phyloP scores from a whole-genome alignment of 441 rosid genomes.

The Gossypium davidsonii region DNA sequence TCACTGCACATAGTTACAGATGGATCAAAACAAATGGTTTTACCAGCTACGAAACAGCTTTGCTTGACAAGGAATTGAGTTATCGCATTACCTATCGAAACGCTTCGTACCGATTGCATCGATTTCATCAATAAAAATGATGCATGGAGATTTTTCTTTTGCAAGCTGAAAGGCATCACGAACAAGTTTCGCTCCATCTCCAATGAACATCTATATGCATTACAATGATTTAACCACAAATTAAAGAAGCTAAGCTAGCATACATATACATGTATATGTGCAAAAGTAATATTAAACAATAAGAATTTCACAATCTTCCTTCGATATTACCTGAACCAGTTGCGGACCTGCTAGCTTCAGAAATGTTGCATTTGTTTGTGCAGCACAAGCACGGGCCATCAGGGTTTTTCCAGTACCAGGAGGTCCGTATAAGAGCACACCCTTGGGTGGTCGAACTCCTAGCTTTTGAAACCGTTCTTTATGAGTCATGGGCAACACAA shows the following conservation, averaged over 20 bases:
- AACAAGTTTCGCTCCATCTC: constrained; percentile 97
- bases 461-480: constrained; percentile 83
- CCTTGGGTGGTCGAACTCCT: constrained; percentile 96
- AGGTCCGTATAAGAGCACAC: constrained; percentile 91
- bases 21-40: background rate
- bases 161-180: constrained; percentile 99
- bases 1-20: constrained; percentile 51
- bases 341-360: constrained; percentile 96
- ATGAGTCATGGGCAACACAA: constrained; percentile 96
- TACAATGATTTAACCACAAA: background rate
- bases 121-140: constrained; percentile 93
- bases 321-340: constrained; percentile 66
- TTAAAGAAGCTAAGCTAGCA: background rate
- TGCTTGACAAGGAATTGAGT: background rate
- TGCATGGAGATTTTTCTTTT: constrained; percentile 96
- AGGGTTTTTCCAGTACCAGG: constrained; percentile 97
- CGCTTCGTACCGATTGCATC: constrained; percentile 99
- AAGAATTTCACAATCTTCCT: no score
- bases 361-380: constrained; percentile 94
- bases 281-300: no score
- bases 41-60: background rate
- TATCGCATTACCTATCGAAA: constrained; percentile 61
- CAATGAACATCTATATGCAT: constrained; percentile 82
- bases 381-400: constrained; percentile 99
- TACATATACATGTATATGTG: background rate